Conservation (phyloP, 495 filamentous ascomycete genomes). For the Friedmanniomyces simplex region DNA sequence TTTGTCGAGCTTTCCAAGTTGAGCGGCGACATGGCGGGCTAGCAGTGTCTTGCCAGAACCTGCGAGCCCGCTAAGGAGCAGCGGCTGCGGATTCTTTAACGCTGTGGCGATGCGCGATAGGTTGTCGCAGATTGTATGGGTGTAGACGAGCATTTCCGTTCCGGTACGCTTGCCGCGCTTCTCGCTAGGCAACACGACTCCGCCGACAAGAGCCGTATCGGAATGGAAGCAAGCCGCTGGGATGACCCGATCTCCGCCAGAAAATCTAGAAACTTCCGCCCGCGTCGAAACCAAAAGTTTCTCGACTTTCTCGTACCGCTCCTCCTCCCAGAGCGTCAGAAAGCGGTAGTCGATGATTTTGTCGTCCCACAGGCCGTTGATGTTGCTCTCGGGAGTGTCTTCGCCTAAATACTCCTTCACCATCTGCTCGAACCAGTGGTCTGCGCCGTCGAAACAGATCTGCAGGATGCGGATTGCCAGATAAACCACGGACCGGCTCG, state of each 20-base stretch:
- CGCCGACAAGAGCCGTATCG: slow-evolving; percentile 5
- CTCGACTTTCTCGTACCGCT: slow-evolving; percentile 21
- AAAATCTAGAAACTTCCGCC: background rate
- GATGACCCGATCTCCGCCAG: slow-evolving; percentile 22
- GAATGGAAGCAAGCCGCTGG: slow-evolving; percentile 5
- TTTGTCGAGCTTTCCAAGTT: slow-evolving; percentile 57
- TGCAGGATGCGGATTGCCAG: slow-evolving; percentile 71
- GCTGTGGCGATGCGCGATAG: slow-evolving; percentile 54
- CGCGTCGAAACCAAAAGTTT: slow-evolving; percentile 16
- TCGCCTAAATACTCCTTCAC: slow-evolving; percentile 50
- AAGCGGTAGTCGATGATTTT: slow-evolving; percentile 72
- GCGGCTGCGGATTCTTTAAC: slow-evolving; percentile 41
- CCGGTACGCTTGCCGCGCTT: background rate
- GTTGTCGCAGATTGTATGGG: slow-evolving; percentile 59
- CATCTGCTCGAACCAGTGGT: slow-evolving; percentile 62
- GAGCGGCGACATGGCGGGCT: slow-evolving; percentile 69
- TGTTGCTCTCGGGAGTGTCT: slow-evolving; percentile 34
- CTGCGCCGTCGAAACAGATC: slow-evolving; percentile 68
- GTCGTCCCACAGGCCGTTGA: slow-evolving; percentile 66
- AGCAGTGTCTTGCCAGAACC: slow-evolving; percentile 85
- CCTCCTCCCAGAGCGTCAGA: slow-evolving; percentile 69
- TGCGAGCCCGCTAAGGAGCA: slow-evolving; percentile 72
- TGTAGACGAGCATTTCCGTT: slow-evolving; percentile 46
- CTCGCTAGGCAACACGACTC: slow-evolving; percentile 2
- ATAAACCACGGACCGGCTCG: slow-evolving; percentile 54